Percentiles rank a stretch among this genome's conserved stretches.
These are phyloP conservation scores for Parasitella parasitica DNA, from an alignment of 371 early-diverging fungal genomes.

Conservation along the genomic window DNA sequence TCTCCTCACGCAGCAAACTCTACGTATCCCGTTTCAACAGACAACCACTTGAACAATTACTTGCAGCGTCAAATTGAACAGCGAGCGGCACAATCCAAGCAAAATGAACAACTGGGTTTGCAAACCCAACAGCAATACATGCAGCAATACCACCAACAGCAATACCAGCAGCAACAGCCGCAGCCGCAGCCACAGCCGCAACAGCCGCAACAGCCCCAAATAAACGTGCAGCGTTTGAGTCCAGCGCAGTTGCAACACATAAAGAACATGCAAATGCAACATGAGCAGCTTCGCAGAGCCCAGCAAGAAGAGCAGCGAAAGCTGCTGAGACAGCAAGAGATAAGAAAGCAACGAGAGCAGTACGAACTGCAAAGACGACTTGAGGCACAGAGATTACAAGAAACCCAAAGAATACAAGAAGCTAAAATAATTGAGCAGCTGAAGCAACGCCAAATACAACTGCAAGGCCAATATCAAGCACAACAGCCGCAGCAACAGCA, in stretches of 20 bases:
- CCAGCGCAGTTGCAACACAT: neutral
- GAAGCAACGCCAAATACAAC: neutral
- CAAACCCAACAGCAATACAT: neutral
- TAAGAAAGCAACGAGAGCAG: neutral
- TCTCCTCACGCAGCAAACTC: no score
- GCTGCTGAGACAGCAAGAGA: neutral
- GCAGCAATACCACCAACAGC: neutral
- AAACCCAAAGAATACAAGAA: neutral
- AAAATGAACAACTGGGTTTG: neutral
- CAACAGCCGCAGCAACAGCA: neutral
- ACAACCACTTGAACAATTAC: neutral
- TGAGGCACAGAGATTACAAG: neutral
- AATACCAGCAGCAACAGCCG: neutral
- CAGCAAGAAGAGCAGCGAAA: slow-evolving; percentile 11
- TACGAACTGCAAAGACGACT: slow-evolving; percentile 1
- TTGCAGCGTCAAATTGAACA: neutral
- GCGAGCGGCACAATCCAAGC: neutral
- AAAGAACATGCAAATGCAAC: slow-evolving; percentile 1
- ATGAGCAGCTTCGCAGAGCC: neutral
- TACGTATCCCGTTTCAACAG: no score
- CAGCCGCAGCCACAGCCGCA: slow-evolving; percentile 5
- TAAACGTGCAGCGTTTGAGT: neutral
- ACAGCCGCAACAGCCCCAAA: neutral
- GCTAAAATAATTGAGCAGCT: neutral
- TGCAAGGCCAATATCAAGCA: neutral